These are phyloP conservation scores for Ophiostoma sp. DNA, from an alignment of 2,329 filamentous ascomycete species.

Conservation along the genomic window DNA sequence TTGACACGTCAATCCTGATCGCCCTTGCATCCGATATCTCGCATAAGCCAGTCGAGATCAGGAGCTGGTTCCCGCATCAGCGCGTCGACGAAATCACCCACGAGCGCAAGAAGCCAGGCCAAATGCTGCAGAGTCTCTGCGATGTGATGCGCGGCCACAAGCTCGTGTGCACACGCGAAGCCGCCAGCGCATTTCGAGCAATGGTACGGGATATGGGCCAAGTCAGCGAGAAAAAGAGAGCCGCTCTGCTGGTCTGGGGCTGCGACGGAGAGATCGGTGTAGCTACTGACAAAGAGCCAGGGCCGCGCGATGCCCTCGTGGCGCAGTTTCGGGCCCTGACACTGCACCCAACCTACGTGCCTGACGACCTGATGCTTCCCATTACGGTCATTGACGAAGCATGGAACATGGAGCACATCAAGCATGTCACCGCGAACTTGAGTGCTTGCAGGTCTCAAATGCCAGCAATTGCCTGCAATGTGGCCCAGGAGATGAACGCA, in stretches of 20 bases:
- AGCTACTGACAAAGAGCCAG: conserved; percentile 22
- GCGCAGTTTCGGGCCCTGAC: conserved; percentile 35
- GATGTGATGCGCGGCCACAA: conserved; percentile 51
- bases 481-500: conserved; percentile 33
- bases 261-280: background rate
- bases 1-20: conserved; percentile 65
- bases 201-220: conserved; percentile 62
- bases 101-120: conserved; percentile 55
- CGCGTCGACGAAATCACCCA: conserved; percentile 60
- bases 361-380: conserved; percentile 45
- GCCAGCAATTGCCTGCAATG: conserved; percentile 42
- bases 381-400: conserved; percentile 50
- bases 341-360: conserved; percentile 34
- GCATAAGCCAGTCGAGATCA: conserved; percentile 41
- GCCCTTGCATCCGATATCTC: conserved; percentile 70
- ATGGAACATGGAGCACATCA: conserved; percentile 35
- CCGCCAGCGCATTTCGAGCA: conserved; percentile 59
- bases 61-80: conserved; percentile 47
- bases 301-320: conserved; percentile 23
- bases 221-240: conserved; percentile 53
- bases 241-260: conserved; percentile 44
- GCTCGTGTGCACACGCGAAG: conserved; percentile 62
- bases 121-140: conserved; percentile 52
- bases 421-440: conserved; percentile 24
- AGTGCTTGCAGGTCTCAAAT: background rate